Conservation (phyloP, 148 eudicot genomes). For the Rheum nobile region DNA sequence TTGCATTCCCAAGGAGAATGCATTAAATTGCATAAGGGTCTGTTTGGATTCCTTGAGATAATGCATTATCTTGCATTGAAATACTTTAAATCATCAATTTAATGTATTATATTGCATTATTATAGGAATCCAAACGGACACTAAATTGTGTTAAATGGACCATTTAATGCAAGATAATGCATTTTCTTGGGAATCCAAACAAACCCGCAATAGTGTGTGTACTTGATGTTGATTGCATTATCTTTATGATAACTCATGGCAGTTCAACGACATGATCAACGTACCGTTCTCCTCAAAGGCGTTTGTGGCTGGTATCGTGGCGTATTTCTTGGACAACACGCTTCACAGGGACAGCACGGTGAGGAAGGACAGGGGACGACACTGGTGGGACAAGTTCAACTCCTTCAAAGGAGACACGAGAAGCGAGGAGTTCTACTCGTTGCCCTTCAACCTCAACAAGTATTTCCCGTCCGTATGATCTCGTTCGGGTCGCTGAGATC, state of each 20-base stretch:
- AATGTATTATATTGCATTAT: no score
- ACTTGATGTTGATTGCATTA: no score
- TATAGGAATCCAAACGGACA: neutral
- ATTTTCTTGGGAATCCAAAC: no score
- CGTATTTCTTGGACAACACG: conserved; percentile 86
- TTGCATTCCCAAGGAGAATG: no score
- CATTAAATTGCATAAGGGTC: no score
- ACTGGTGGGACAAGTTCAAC: conserved; percentile 95
- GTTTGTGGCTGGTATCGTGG: conserved; percentile 73
- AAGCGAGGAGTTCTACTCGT: conserved; percentile 89
- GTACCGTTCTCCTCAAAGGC: conserved; percentile 93
- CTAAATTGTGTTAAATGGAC: no score
- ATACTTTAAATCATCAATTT: no score
- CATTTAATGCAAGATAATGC: no score
- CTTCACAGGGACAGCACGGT: conserved; percentile 41
- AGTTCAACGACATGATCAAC: conserved; percentile 85
- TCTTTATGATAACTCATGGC: conserved; percentile 1
- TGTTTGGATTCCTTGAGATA: neutral
- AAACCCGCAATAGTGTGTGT: no score
- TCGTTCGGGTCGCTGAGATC: no score
- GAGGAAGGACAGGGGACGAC: conserved; percentile 87
- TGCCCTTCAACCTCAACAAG: conserved; percentile 89
- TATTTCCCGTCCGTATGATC: conserved; percentile 82
- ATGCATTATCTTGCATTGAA: neutral
- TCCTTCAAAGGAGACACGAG: conserved; percentile 61